Conservation (phyloP, 805 yeast genomes). For the Ogataea henricii region DNA sequence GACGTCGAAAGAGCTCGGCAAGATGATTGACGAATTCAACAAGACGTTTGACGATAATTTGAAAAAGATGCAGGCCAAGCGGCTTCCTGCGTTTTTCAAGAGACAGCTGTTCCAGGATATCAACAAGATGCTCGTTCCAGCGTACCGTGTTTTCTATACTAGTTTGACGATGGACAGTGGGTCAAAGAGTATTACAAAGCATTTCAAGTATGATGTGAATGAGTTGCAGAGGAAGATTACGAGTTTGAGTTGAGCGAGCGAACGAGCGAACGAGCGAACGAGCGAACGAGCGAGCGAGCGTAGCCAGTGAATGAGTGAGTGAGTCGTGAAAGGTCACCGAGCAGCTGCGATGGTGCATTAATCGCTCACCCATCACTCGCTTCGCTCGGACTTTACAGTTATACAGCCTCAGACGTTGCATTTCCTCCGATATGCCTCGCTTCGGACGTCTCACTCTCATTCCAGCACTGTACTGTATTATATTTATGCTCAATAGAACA, state of each 20-base stretch:
- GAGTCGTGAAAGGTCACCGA: too few relatives aligned
- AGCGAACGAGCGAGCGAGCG: too few relatives aligned
- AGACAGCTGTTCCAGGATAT: conserved; percentile 69
- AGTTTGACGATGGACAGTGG: conserved; percentile 71
- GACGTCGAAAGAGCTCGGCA: conserved; percentile 83
- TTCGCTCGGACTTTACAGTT: too few relatives aligned
- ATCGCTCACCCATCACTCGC: too few relatives aligned
- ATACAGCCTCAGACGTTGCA: too few relatives aligned
- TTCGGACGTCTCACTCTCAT: too few relatives aligned
- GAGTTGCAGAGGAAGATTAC: conserved; percentile 37
- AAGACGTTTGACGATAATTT: conserved; percentile 78
- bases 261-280: background rate
- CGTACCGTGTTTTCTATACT: conserved; percentile 83
- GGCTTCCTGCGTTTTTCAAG: conserved; percentile 44
- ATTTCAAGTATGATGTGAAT: conserved; percentile 62
- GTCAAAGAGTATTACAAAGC: conserved; percentile 69
- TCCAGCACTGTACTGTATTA: too few relatives aligned
- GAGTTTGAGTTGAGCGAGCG: conserved; percentile 25
- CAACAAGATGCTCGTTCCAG: conserved; percentile 69
- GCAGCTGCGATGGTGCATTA: too few relatives aligned
- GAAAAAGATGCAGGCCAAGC: conserved; percentile 57
- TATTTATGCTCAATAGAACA: too few relatives aligned
- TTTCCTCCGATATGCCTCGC: too few relatives aligned
- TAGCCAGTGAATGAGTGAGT: too few relatives aligned
- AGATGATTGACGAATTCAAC: conserved; percentile 61